Evolutionary conservation across 1,139 yeast genomes (phyloP).

Genomic region (Debaryomycetaceae sp.): DNA sequence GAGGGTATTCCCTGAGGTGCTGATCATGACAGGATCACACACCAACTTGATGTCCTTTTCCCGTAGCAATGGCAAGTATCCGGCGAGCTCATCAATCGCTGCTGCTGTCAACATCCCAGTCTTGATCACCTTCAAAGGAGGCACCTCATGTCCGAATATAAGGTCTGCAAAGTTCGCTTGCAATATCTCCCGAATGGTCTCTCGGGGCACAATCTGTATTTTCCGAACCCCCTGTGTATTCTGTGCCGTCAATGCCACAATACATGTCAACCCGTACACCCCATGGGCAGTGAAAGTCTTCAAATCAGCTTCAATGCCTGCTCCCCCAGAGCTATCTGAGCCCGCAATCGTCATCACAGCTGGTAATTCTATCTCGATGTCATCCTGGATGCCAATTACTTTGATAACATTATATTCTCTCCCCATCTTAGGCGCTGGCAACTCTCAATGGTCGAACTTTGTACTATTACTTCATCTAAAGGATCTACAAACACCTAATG

Average conservation of each 20-base stretch:
- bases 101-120: constrained; percentile 74
- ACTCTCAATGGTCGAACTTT: neutral
- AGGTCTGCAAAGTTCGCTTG: constrained; percentile 62
- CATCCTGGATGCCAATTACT: neutral
- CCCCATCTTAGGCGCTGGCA: neutral
- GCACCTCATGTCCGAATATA: constrained; percentile 27
- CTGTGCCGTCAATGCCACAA: constrained; percentile 82
- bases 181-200: constrained; percentile 44
- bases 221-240: constrained; percentile 61
- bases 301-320: constrained; percentile 91
- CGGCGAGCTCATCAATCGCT: constrained; percentile 49
- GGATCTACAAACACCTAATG: neutral
- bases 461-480: neutral
- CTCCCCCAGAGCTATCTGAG: constrained; percentile 90
- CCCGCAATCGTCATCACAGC: constrained; percentile 72
- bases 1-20: constrained; percentile 69
- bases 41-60: constrained; percentile 41
- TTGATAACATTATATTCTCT: neutral
- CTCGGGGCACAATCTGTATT: constrained; percentile 45
- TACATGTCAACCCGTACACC: constrained; percentile 78
- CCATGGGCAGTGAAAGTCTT: constrained; percentile 78
- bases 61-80: constrained; percentile 24
- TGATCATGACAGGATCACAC: constrained; percentile 80
- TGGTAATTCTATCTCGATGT: constrained; percentile 14
- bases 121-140: constrained; percentile 60